These are phyloP conservation scores for Puccinia horiana DNA, from an alignment of 1,284 basidiomycete species.

Conservation along the genomic window DNA sequence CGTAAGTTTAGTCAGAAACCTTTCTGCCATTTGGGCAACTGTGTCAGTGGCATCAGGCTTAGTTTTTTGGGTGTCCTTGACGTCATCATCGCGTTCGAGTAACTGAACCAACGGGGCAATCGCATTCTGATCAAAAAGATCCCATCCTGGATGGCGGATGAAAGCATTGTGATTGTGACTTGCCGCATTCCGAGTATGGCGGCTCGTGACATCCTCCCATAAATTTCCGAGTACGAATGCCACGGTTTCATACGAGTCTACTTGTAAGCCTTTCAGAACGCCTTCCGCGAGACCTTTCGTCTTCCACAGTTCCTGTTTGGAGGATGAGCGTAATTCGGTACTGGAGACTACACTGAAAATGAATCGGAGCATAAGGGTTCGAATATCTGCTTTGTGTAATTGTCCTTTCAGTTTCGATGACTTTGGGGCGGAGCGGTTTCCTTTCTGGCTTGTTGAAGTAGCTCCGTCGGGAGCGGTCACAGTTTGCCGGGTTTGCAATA, in stretches of 20 bases:
- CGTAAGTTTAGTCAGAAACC: constrained; percentile 26
- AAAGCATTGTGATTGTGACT: constrained; percentile 21
- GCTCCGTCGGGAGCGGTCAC: background rate
- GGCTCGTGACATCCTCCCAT: constrained; percentile 30
- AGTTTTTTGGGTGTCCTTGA: constrained; percentile 15
- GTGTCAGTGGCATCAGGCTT: constrained; percentile 21
- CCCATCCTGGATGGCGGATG: constrained; percentile 28
- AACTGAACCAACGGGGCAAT: constrained; percentile 23
- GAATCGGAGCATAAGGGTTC: constrained; percentile 38
- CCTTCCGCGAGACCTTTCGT: constrained; percentile 46
- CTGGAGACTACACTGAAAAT: constrained; percentile 32
- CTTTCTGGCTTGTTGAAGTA: constrained; percentile 18
- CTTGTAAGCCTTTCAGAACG: constrained; percentile 38
- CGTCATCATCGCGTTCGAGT: constrained; percentile 21
- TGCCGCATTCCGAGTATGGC: background rate
- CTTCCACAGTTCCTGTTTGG: constrained; percentile 45
- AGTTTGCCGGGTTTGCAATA: constrained; percentile 32
- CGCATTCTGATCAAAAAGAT: constrained; percentile 31
- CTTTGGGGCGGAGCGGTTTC: constrained; percentile 24
- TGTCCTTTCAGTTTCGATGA: constrained; percentile 40
- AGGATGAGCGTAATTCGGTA: constrained; percentile 30
- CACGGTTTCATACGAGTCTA: constrained; percentile 38
- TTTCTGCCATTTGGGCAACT: constrained; percentile 43
- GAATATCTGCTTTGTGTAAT: constrained; percentile 36
- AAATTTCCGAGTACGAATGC: constrained; percentile 46